phyloP scores from a whole-genome alignment of 148 eudicot species.

The Persicaria tinctoria region DNA sequence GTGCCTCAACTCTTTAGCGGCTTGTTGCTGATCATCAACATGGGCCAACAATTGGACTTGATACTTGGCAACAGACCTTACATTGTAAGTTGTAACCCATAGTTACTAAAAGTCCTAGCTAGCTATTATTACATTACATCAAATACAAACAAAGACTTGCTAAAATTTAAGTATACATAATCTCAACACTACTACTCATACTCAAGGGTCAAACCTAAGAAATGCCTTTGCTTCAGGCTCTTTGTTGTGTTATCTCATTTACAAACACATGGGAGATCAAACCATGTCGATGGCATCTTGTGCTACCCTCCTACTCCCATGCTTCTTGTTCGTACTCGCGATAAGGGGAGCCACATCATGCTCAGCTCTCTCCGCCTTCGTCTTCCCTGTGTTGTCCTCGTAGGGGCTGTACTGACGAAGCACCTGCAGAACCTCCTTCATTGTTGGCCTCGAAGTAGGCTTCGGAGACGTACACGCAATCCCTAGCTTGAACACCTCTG shows the following conservation, averaged over 20 bases:
- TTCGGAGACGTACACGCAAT: constrained; percentile 51
- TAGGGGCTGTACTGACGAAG: constrained; percentile 27
- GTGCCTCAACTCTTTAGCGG: no score
- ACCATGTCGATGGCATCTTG: constrained; percentile 7
- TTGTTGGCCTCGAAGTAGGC: constrained; percentile 61
- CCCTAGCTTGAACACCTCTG: constrained; percentile 49
- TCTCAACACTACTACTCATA: no score
- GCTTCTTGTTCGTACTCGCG: neutral
- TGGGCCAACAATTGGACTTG: no score
- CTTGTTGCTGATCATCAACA: no score
- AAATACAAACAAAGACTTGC: no score
- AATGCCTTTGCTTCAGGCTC: no score
- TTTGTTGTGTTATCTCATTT: neutral
- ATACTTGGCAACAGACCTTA: no score
- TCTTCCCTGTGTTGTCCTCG: constrained; percentile 18
- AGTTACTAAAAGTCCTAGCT: no score
- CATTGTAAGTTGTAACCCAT: no score
- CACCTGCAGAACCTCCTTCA: constrained; percentile 62
- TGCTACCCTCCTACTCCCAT: constrained; percentile 2
- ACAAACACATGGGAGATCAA: neutral
- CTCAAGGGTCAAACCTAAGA: no score
- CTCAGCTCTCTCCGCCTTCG: constrained; percentile 22
- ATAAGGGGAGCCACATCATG: constrained; percentile 24
- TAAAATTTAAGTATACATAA: no score
- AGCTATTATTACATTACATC: no score